These are phyloP conservation scores for Ophiosphaerella narmari DNA, from an alignment of 2,329 filamentous ascomycete genomes.

Conservation along the genomic window DNA sequence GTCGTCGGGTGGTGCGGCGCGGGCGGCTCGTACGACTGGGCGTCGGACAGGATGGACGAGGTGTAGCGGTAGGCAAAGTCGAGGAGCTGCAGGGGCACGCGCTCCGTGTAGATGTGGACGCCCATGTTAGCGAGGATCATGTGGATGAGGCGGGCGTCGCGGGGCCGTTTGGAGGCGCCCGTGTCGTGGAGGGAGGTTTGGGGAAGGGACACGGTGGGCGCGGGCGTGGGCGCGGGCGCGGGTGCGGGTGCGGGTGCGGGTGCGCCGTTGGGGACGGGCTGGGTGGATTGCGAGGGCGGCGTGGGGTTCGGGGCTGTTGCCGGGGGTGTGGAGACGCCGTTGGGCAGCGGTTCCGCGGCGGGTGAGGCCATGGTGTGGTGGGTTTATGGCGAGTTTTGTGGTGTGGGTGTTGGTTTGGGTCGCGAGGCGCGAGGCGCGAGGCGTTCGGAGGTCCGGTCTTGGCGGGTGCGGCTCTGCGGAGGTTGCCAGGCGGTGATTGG, in stretches of 20 bases:
- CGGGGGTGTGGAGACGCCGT: constrained; percentile 47
- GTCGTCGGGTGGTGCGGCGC: constrained; percentile 8
- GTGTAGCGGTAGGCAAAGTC: constrained; percentile 87
- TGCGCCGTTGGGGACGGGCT: constrained; percentile 19
- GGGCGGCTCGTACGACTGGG: constrained; percentile 40
- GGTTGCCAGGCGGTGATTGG: too few species aligned
- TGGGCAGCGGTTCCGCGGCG: constrained; percentile 36
- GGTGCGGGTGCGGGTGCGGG: constrained; percentile 9
- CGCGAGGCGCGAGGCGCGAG: neutral
- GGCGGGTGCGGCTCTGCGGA: neutral
- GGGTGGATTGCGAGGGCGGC: constrained; percentile 33
- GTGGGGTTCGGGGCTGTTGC: constrained; percentile 40
- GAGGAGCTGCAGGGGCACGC: constrained; percentile 79
- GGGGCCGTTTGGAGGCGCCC: constrained; percentile 60
- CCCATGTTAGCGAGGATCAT: constrained; percentile 78
- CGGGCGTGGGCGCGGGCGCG: constrained; percentile 1
- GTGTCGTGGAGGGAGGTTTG: constrained; percentile 40
- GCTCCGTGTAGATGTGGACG: constrained; percentile 78
- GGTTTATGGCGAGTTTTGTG: neutral
- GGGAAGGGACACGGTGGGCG: constrained; percentile 34
- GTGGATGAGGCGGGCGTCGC: constrained; percentile 79
- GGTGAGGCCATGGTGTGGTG: constrained; percentile 44
- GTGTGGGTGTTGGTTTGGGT: constrained; percentile 6
- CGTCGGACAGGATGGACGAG: constrained; percentile 71
- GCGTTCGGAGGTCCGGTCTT: neutral